Base-by-base conservation (phyloP, 345 rosid genomes). In the Brassica carinata region DNA sequence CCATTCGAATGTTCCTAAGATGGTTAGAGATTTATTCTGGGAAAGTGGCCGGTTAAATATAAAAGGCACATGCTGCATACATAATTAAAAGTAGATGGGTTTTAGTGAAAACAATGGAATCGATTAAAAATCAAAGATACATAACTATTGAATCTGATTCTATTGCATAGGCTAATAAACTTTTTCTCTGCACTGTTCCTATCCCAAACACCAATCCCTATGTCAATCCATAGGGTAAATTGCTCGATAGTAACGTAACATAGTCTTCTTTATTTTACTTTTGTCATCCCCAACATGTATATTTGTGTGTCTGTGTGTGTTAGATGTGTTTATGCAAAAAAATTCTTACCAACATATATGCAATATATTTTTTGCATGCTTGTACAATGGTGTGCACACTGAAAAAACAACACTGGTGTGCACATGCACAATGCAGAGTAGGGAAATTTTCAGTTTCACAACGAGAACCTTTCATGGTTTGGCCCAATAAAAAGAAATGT, bases 161-260 rank as follows among this genome's bases (percentile, higher is more conserved):
- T 30, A 15, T 62, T 63, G 75, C 48, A 29, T 15, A 40, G 76
- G 59, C 26, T 64, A 10, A 51, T 36, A 55, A 67, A 79, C 83
- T 73, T 73, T 78, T 34, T 5, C 27, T 68, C 31, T 80, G 83
- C 30, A 74, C 75, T 75, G 83, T 80, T 53, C 51, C 79, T 80
- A 75, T 69, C 79, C 26, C 36, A 51, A 53, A 69, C 83, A 74
- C 71, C 75, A 80, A 75, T 69, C 83, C 83, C 79, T 74, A 80
- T 74, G 75, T n/a, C 59, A 63, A 19, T 79, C 78, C 78, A 43
- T 67, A 57, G 68, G 72, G 71, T 78, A 59, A 67, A 51, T 65
- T 65, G 17, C 10, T 43, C 61, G 73, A 73, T 59, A 61, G 69
- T 68, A 63, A 74, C 74, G 31, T 13, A 31, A 79, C 78, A 69